Conservation (phyloP, 768 basidiomycete species). For the Boletus sp. region DNA sequence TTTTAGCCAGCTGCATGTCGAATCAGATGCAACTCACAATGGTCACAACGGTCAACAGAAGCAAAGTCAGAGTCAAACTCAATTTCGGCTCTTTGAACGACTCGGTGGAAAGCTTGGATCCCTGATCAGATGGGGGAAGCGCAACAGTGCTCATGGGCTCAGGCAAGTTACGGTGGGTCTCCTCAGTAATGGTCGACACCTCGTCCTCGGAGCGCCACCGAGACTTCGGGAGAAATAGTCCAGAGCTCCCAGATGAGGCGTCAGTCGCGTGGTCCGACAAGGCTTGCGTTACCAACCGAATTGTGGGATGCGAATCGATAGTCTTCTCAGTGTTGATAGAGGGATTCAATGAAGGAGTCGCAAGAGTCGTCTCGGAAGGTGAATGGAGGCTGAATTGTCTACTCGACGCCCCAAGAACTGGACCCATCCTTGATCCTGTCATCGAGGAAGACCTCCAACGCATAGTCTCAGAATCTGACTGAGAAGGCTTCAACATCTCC, state of each 20-base stretch:
- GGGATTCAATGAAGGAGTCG: conserved; percentile 5
- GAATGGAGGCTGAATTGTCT: conserved; percentile 18
- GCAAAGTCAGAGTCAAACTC: conserved; percentile 56
- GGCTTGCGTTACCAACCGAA: conserved; percentile 26
- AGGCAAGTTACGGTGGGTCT: conserved; percentile 1
- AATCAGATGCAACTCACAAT: conserved; percentile 43
- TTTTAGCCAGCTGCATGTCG: conserved; percentile 1
- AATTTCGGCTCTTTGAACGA: conserved; percentile 51
- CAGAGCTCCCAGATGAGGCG: conserved; percentile 1
- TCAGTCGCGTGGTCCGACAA: conserved; percentile 2
- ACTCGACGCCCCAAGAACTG: conserved; percentile 5
- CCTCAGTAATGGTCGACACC: conserved; percentile 2
- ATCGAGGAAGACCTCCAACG: conserved; percentile 16
- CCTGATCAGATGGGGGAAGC: conserved; percentile 13
- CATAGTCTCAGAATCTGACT: conserved; percentile 20
- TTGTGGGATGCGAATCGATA: conserved; percentile 10
- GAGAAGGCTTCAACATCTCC: conserved; percentile 15
- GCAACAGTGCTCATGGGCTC: conserved; percentile 13
- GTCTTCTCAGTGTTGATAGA: conserved; percentile 8
- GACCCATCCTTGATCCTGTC: conserved; percentile 10
- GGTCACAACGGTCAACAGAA: conserved; percentile 58
- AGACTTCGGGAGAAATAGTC: conserved; percentile 6
- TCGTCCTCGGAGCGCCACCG: conserved; percentile 18
- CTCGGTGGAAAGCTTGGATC: conserved; percentile 13
- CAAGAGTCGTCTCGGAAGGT: conserved; percentile 29